Percentiles rank a stretch among this genome's conserved stretches.
These are phyloP conservation scores for Russula sp. DNA, from an alignment of 768 basidiomycete genomes.

Conservation along the genomic window DNA sequence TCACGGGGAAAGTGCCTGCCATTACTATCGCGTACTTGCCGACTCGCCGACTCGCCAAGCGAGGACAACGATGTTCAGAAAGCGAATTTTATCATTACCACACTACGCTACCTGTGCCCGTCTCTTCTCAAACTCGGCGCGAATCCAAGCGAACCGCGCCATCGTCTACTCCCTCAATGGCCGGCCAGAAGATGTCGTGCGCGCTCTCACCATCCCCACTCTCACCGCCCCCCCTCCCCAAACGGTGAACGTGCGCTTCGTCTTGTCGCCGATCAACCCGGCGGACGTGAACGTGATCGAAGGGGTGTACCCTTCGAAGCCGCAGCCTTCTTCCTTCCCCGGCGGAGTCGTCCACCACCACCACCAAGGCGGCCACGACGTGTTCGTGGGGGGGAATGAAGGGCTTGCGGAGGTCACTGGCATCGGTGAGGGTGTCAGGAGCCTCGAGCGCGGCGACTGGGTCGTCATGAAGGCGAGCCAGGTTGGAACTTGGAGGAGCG, in stretches of 20 bases:
- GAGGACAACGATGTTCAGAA: conserved; percentile 2
- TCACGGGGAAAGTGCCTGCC: no score
- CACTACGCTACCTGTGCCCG: background rate
- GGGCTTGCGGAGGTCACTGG: conserved; percentile 60
- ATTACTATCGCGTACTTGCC: no score
- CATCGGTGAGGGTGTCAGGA: conserved; percentile 47
- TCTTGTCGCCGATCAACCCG: conserved; percentile 73
- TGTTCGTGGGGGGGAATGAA: conserved; percentile 70
- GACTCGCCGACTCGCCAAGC: no score
- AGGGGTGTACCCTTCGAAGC: conserved; percentile 72
- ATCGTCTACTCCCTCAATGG: conserved; percentile 58
- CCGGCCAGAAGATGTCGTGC: conserved; percentile 53
- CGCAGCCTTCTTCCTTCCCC: conserved; percentile 32
- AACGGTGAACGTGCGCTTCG: conserved; percentile 57
- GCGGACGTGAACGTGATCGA: conserved; percentile 77
- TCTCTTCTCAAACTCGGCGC: conserved; percentile 29
- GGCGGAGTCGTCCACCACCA: no score
- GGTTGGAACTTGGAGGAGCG: conserved; percentile 67
- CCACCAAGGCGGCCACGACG: conserved; percentile 31
- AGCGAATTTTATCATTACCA: background rate
- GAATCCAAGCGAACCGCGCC: conserved; percentile 43
- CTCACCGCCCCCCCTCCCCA: conserved; percentile 47
- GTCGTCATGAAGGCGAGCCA: conserved; percentile 65
- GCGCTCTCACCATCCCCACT: conserved; percentile 42
- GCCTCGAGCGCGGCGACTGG: conserved; percentile 55